A percentile compares a stretch with the other conserved stretches of the same genome.
phyloP scores from a whole-genome alignment of 2,329 filamentous ascomycete species.

The Cladosporium sp. region DNA sequence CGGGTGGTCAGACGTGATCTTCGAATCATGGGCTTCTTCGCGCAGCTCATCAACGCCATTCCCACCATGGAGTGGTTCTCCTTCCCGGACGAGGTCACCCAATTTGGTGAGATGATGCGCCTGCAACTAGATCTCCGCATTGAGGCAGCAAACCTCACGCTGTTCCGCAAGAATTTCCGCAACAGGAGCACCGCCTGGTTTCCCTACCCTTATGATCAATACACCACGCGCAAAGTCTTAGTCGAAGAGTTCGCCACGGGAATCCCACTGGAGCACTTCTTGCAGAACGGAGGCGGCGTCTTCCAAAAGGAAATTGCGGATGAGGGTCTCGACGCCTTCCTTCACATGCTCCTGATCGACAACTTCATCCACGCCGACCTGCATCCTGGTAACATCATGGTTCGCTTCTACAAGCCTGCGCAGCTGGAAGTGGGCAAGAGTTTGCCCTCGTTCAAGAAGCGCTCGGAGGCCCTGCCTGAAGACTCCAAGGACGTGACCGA shows the following conservation, averaged over 20 bases:
- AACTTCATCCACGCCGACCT: slow-evolving; percentile 97
- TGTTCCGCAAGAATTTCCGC: slow-evolving; percentile 88
- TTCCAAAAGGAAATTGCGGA: slow-evolving; percentile 94
- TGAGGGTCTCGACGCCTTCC: slow-evolving; percentile 90
- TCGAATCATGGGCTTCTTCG: slow-evolving; percentile 91
- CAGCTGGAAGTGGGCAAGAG: slow-evolving; percentile 56
- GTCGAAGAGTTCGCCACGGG: slow-evolving; percentile 96
- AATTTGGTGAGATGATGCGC: slow-evolving; percentile 99
- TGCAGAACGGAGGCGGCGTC: slow-evolving; percentile 85
- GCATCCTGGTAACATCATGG: slow-evolving; percentile 98
- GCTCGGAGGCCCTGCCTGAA: slow-evolving; percentile 32
- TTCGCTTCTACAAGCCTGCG: slow-evolving; percentile 88
- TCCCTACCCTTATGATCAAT: slow-evolving; percentile 87
- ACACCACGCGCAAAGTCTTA: slow-evolving; percentile 85
- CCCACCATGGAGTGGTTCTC: slow-evolving; percentile 98
- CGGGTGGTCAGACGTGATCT: slow-evolving; percentile 85
- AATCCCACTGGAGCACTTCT: slow-evolving; percentile 83
- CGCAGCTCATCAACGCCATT: slow-evolving; percentile 73
- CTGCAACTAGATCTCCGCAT: slow-evolving; percentile 95
- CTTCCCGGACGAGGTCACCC: slow-evolving; percentile 84
- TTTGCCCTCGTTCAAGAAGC: slow-evolving; percentile 17
- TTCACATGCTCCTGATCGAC: slow-evolving; percentile 94
- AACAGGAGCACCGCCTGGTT: slow-evolving; percentile 92
- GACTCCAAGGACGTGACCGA: slow-evolving; percentile 75
- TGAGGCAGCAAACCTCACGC: slow-evolving; percentile 82